Conservation (phyloP, 441 rosid species). For the Biscutella laevigata region DNA sequence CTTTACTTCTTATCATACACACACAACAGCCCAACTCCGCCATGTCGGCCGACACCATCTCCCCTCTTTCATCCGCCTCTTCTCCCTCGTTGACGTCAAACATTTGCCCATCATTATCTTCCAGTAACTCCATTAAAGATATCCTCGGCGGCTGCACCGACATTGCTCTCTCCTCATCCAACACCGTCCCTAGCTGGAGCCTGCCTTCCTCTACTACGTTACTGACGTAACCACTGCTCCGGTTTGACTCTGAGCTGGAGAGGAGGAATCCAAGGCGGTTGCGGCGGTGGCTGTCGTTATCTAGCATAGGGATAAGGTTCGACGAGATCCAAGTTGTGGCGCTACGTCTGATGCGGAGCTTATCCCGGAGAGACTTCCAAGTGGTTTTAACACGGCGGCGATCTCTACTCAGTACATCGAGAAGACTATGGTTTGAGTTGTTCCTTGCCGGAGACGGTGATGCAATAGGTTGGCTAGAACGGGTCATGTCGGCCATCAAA, state of each 20-base stretch:
- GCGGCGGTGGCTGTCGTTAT: not conserved
- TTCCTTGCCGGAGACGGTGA: slow-evolving; percentile 1
- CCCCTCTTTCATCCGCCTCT: too few species aligned
- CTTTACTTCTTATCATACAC: too few species aligned
- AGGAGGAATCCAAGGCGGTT: slow-evolving; percentile 15
- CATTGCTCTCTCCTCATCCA: slow-evolving; percentile 51
- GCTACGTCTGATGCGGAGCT: slow-evolving; percentile 53
- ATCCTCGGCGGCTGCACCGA: slow-evolving; percentile 47
- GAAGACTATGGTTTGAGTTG: slow-evolving; percentile 29
- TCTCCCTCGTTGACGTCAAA: slow-evolving; percentile 37
- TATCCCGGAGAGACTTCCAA: slow-evolving; percentile 62
- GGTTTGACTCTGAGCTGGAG: slow-evolving; percentile 4
- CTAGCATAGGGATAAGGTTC: slow-evolving; percentile 28
- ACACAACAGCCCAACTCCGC: too few species aligned
- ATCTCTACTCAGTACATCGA: slow-evolving; percentile 47
- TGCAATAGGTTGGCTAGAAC: slow-evolving; percentile 1
- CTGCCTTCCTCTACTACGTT: not conserved
- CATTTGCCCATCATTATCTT: slow-evolving; percentile 54
- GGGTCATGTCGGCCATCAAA: slow-evolving; percentile 20
- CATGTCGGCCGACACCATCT: too few species aligned
- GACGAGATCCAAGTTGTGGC: slow-evolving; percentile 60
- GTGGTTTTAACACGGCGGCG: slow-evolving; percentile 26
- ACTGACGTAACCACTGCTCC: not conserved
- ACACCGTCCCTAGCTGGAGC: slow-evolving; percentile 24
- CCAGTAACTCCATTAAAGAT: slow-evolving; percentile 76